Percentiles rank a stretch among this genome's conserved stretches.
Evolutionary conservation across 106 monocot species (phyloP).

Genomic region (Dioscorea alata): DNA sequence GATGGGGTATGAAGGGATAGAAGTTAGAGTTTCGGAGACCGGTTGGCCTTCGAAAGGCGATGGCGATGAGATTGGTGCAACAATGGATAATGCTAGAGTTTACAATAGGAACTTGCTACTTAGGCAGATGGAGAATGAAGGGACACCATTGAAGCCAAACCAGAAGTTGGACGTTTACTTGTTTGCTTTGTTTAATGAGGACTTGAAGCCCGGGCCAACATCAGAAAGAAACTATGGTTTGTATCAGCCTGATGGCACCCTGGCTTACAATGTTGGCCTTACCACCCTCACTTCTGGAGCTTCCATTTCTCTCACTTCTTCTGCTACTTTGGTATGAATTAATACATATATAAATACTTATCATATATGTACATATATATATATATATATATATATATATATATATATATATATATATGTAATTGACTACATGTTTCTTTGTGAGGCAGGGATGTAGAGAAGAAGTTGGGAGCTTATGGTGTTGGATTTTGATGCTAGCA

Average conservation of each 20-base stretch:
- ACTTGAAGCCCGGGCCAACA: slow-evolving; percentile 92
- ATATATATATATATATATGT: neutral
- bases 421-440: neutral
- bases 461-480: slow-evolving; percentile 21
- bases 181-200: slow-evolving; percentile 89
- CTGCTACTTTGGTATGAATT: slow-evolving; percentile 22
- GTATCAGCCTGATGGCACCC: slow-evolving; percentile 66
- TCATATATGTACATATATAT: too few relatives aligned
- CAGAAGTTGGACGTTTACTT: slow-evolving; percentile 78
- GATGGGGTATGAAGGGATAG: slow-evolving; percentile 48
- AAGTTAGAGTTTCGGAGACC: slow-evolving; percentile 89
- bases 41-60: slow-evolving; percentile 98
- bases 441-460: slow-evolving; percentile 23
- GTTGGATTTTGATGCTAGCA: slow-evolving; percentile 24
- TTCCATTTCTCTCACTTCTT: slow-evolving; percentile 57
- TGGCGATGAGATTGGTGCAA: slow-evolving; percentile 67
- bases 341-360: too few relatives aligned
- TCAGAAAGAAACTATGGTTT: slow-evolving; percentile 95
- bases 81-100: slow-evolving; percentile 57
- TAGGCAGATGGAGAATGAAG: slow-evolving; percentile 64
- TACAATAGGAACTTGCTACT: slow-evolving; percentile 74
- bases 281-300: slow-evolving; percentile 31
- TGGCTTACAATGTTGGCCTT: slow-evolving; percentile 82
- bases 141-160: slow-evolving; percentile 72
- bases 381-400: neutral